These are phyloP conservation scores for Sarcodon aspratus DNA, from an alignment of 768 basidiomycete species.

Conservation along the genomic window DNA sequence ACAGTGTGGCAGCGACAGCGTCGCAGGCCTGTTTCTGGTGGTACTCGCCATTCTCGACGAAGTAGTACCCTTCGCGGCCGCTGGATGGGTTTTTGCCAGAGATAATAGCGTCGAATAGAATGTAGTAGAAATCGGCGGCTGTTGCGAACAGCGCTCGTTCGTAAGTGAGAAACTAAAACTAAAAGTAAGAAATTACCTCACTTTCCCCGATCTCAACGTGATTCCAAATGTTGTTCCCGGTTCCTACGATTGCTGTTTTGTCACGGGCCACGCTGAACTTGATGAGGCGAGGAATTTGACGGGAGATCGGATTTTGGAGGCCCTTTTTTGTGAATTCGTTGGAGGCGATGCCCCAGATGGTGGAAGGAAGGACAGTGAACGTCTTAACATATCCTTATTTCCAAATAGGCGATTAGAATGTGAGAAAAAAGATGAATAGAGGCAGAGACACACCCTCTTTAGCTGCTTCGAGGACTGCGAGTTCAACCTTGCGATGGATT, in stretches of 20 bases:
- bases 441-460: slow-evolving; percentile 25
- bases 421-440: neutral
- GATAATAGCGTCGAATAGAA: slow-evolving; percentile 28
- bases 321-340: slow-evolving; percentile 37
- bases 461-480: slow-evolving; percentile 34
- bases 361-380: slow-evolving; percentile 42
- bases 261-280: slow-evolving; percentile 31
- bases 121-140: slow-evolving; percentile 27
- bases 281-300: slow-evolving; percentile 39
- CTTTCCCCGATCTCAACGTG: slow-evolving; percentile 46
- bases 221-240: slow-evolving; percentile 49
- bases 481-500: slow-evolving; percentile 39
- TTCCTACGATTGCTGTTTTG: slow-evolving; percentile 42
- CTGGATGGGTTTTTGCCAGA: slow-evolving; percentile 12
- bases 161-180: neutral
- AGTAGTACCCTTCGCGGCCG: slow-evolving; percentile 25
- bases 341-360: slow-evolving; percentile 47
- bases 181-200: slow-evolving; percentile 12
- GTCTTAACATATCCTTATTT: slow-evolving; percentile 33
- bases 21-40: slow-evolving; percentile 21
- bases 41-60: slow-evolving; percentile 21
- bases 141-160: neutral
- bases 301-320: slow-evolving; percentile 40
- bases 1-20: slow-evolving; percentile 23
- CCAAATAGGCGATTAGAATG: slow-evolving; percentile 4